Conservation (phyloP, 441 rosid species). For the Iberis amara region DNA sequence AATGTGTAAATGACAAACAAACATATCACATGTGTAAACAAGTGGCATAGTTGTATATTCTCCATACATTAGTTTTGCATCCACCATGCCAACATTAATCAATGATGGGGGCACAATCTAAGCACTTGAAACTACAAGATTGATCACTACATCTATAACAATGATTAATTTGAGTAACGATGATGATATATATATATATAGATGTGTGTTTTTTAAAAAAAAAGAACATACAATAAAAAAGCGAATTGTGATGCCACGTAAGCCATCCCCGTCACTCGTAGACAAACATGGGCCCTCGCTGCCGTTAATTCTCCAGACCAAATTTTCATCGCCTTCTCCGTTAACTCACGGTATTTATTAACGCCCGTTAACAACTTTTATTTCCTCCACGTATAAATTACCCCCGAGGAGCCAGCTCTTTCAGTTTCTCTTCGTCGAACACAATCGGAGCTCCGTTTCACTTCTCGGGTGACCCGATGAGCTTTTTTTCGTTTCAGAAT, state of each 20-base stretch:
- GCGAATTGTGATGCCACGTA: conserved; percentile 40
- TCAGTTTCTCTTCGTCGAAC: conserved; percentile 32
- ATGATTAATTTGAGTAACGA: neutral
- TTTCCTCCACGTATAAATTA: conserved; percentile 33
- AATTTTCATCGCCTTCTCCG: conserved; percentile 30
- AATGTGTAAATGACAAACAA: neutral
- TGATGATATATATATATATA: no score
- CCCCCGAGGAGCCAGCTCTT: conserved; percentile 1
- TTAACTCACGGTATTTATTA: conserved; percentile 31
- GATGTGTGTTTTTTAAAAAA: no score
- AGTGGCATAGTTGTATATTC: conserved; percentile 19
- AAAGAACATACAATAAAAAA: conserved; percentile 23
- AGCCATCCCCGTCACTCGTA: conserved; percentile 40
- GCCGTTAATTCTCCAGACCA: conserved; percentile 30
- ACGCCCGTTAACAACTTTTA: conserved; percentile 32
- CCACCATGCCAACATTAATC: conserved; percentile 33
- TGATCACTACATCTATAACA: neutral
- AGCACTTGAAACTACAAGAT: neutral
- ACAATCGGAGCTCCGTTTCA: conserved; percentile 29
- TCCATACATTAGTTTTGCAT: conserved; percentile 27
- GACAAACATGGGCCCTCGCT: conserved; percentile 39
- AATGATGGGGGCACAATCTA: conserved; percentile 18
- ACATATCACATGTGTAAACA: conserved; percentile 26
- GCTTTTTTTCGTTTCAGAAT: conserved; percentile 17
- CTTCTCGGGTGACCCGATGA: conserved; percentile 23